Percentiles rank a stretch among this genome's conserved stretches.
phyloP scores from a whole-genome alignment of 2,329 filamentous ascomycete species.

The Colletotrichum liaoningense region DNA sequence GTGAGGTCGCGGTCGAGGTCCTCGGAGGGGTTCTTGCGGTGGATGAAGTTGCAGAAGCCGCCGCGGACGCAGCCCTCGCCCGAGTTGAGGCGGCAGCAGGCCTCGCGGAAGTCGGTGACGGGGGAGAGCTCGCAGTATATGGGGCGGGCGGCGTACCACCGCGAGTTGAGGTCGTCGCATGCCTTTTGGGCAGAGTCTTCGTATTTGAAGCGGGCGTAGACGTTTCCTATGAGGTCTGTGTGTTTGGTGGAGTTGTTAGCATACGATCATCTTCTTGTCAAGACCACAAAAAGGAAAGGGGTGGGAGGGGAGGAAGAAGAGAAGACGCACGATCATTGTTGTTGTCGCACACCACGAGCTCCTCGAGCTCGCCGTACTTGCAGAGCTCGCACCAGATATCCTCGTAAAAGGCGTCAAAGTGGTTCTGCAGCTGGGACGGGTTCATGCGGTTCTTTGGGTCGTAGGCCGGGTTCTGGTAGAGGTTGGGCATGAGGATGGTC shows the following conservation, averaged over 20 bases:
- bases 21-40: constrained; percentile 91
- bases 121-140: constrained; percentile 98
- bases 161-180: constrained; percentile 91
- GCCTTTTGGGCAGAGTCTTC: constrained; percentile 95
- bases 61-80: constrained; percentile 96
- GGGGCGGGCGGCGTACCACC: constrained; percentile 96
- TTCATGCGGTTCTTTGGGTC: constrained; percentile 98
- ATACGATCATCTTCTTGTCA: background rate
- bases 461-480: constrained; percentile 99
- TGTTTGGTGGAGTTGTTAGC: constrained; percentile 9
- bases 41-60: constrained; percentile 99
- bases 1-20: constrained; percentile 91
- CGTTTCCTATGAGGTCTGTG: constrained; percentile 93
- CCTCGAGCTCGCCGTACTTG: constrained; percentile 97
- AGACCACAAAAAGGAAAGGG: too few species aligned
- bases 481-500: constrained; percentile 96
- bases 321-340: constrained; percentile 88
- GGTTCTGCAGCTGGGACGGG: constrained; percentile 93
- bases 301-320: background rate
- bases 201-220: constrained; percentile 99
- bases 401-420: constrained; percentile 99
- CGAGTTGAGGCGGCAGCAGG: constrained; percentile 92
- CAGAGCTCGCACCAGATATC: constrained; percentile 99
- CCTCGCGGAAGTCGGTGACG: constrained; percentile 98
- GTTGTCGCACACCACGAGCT: constrained; percentile 98